Percentiles rank a stretch among this genome's conserved stretches.
Evolutionary conservation across 1,284 basidiomycete species (phyloP).

Genomic region (Fomitopsis betulina): DNA sequence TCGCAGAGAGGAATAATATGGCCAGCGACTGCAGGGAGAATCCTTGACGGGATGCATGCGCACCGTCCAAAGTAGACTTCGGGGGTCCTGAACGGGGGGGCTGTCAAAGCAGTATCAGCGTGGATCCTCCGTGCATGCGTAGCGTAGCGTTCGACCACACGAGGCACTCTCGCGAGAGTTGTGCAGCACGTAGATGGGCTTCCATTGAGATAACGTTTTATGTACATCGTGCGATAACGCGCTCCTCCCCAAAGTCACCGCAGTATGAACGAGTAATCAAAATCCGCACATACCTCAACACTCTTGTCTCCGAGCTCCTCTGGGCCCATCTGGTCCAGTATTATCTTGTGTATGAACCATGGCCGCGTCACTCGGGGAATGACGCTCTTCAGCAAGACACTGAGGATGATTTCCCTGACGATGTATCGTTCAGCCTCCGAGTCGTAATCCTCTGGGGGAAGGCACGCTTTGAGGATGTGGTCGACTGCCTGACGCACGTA

Average conservation of each 20-base stretch:
- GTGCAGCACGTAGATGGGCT: not conserved
- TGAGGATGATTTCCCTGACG: slow-evolving; percentile 72
- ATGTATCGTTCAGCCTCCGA: slow-evolving; percentile 72
- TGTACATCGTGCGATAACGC: not conserved
- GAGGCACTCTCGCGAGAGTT: not conserved
- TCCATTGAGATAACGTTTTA: not conserved
- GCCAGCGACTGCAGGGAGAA: slow-evolving; percentile 58
- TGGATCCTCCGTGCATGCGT: not conserved
- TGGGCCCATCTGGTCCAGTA: slow-evolving; percentile 56
- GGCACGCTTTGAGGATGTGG: slow-evolving; percentile 57
- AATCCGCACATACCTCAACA: slow-evolving; percentile 27
- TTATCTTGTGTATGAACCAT: slow-evolving; percentile 72
- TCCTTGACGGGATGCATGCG: slow-evolving; percentile 10
- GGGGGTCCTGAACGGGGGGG: not conserved
- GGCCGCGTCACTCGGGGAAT: slow-evolving; percentile 71
- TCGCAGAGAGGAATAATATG: slow-evolving; percentile 63
- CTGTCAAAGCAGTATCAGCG: not conserved
- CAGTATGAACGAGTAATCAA: not conserved
- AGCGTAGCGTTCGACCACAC: not conserved
- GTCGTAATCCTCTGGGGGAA: slow-evolving; percentile 66
- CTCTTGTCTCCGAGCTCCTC: slow-evolving; percentile 23
- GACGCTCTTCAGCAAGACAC: slow-evolving; percentile 61
- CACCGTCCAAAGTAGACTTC: not conserved
- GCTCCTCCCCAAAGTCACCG: slow-evolving; percentile 5
- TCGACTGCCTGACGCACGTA: slow-evolving; percentile 77